Percentiles rank a stretch among this genome's conserved stretches.
Evolutionary conservation across 345 rosid genomes (phyloP).

Genomic region (Noccaea bulbosa): DNA sequence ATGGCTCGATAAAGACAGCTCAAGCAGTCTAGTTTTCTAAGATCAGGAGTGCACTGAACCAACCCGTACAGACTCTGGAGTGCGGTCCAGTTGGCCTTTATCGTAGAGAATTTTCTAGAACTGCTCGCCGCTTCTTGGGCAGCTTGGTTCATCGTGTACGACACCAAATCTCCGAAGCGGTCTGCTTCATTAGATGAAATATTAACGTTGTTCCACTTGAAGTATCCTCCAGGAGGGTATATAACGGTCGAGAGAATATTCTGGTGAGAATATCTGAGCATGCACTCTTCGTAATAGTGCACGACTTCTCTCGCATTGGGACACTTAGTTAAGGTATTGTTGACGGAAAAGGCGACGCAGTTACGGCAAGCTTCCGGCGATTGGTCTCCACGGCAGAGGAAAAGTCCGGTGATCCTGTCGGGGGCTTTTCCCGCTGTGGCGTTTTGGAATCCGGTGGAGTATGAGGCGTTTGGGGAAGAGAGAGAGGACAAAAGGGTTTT

Average conservation of each 20-base stretch:
- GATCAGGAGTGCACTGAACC: conserved; percentile 59
- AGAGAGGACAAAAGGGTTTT: conserved; percentile 19
- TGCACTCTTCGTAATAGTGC: conserved; percentile 44
- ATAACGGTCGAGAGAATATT: conserved; percentile 14
- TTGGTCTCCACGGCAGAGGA: conserved; percentile 46
- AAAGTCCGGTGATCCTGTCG: conserved; percentile 44
- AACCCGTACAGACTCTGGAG: conserved; percentile 38
- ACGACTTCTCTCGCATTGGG: conserved; percentile 26
- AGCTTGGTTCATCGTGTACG: conserved; percentile 7
- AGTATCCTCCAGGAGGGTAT: background rate
- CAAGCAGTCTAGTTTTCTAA: conserved; percentile 34
- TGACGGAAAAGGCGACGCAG: conserved; percentile 40
- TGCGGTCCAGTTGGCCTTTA: background rate
- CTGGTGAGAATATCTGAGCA: conserved; percentile 44
- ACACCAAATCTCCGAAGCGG: background rate
- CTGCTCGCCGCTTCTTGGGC: background rate
- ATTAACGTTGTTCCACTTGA: background rate
- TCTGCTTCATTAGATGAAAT: background rate
- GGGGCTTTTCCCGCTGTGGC: conserved; percentile 18
- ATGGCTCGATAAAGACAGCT: conserved; percentile 36
- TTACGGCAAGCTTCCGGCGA: conserved; percentile 32
- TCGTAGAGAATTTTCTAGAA: conserved; percentile 41
- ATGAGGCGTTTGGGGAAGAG: conserved; percentile 17
- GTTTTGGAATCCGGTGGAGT: conserved; percentile 47
- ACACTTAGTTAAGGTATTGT: conserved; percentile 18